phyloP scores from a whole-genome alignment of 2,329 filamentous ascomycete genomes.

The Botrytis porri region DNA sequence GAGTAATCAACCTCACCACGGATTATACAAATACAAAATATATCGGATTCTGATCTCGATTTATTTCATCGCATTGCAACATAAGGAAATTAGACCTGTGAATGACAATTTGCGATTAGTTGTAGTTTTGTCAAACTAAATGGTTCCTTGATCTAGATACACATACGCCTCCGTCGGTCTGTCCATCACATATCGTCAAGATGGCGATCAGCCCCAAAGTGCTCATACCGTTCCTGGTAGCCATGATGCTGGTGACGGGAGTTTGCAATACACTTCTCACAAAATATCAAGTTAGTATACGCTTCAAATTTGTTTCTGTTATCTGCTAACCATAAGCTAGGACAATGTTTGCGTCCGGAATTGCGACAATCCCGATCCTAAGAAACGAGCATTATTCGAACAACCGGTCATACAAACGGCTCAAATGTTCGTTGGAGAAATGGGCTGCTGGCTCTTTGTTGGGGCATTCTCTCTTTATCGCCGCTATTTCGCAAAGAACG shows the following conservation, averaged over 20 bases:
- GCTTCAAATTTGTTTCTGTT: neutral
- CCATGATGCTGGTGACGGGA: slow-evolving; percentile 94
- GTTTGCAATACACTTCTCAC: slow-evolving; percentile 96
- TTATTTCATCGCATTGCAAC: neutral
- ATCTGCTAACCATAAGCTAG: slow-evolving; percentile 43
- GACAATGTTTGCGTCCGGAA: slow-evolving; percentile 96
- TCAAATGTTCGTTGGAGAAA: slow-evolving; percentile 97
- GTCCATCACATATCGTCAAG: slow-evolving; percentile 5
- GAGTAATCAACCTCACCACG: neutral
- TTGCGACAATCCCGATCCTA: slow-evolving; percentile 69
- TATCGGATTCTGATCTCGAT: neutral
- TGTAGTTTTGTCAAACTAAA: neutral
- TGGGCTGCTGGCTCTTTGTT: slow-evolving; percentile 92
- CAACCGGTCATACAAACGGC: slow-evolving; percentile 95
- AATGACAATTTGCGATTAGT: neutral
- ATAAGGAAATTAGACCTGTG: neutral
- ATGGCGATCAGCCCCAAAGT: slow-evolving; percentile 18
- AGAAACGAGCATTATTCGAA: slow-evolving; percentile 73
- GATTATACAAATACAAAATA: neutral
- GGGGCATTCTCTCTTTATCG: slow-evolving; percentile 65
- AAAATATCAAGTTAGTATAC: slow-evolving; percentile 76
- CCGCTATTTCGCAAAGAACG: slow-evolving; percentile 49
- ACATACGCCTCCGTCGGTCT: neutral
- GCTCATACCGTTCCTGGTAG: slow-evolving; percentile 79
- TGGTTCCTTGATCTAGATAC: slow-evolving; percentile 5